Base-by-base conservation (phyloP, 768 basidiomycete species). In the Floccularia luteovirens region DNA sequence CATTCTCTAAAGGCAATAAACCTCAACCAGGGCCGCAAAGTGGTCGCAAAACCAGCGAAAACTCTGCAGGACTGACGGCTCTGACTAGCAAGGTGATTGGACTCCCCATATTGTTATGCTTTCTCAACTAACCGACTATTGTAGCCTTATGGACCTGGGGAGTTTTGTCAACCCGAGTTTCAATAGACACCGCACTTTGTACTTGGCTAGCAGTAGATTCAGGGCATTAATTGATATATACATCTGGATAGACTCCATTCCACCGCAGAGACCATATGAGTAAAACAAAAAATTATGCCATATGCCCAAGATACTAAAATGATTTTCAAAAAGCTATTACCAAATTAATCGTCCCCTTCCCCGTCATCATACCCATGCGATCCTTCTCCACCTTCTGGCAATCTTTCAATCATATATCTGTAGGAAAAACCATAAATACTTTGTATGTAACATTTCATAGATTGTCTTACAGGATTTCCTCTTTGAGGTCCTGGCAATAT, bases 21-120 rank as follows among this genome's bases (percentile, higher is more conserved):
- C 90, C 90, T 39, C 90, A 88, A 59, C 77, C 90, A n/a, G 96
- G 94, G 13, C 94, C 94, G 35, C 94, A 96, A 56, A 83, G 81
- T 43, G 79, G 85, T 23, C 75, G 93, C 43, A 70, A 72, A 32
- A 93, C 91, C 0, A 90, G 85, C 46, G 93, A 97, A 65, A 96
- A 96, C 64, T 89, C 91, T 8, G 90, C 88, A 11, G 91, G 90
- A 28, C 65, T 94, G 43, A 96, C 93, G 19, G 66, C 86, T 27
- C 69, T 92, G 24, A 74, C 79, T 14, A 69, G 71, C 34, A 85
- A 90, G 74, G 90, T 86, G 44, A 31, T 66, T 48, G 10, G 4
- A 34, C 7, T 38, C 41, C 25, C 17, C 25, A 14, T 22, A n/a
- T 33, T 10, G 30, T 25, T 22, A n/a, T 14, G 14, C 30, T 13